Evolutionary conservation across 78 protist species (phyloP).

Genomic region (Anaeramoeba flamelloides): DNA sequence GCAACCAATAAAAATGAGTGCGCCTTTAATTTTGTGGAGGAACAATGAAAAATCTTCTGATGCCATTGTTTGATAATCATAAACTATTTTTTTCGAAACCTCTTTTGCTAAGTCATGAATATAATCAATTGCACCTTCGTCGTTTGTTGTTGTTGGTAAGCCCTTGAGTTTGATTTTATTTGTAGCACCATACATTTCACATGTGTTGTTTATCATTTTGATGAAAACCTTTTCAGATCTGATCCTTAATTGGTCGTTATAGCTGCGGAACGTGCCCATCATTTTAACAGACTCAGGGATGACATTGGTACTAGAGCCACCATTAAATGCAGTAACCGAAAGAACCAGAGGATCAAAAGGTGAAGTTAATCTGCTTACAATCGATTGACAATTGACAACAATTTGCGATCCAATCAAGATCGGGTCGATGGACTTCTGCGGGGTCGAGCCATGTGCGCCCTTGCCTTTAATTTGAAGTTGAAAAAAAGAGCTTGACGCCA

Average conservation of each 20-base stretch:
- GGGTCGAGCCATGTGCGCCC: conserved; percentile 19
- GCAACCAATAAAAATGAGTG: too few species aligned
- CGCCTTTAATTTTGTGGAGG: too few species aligned
- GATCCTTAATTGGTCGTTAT: not conserved
- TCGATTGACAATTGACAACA: conserved; percentile 2
- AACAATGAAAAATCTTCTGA: conserved; percentile 21
- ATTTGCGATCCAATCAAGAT: not conserved
- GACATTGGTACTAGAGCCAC: conserved; percentile 10
- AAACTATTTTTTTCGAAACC: not conserved
- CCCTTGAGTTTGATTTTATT: not conserved
- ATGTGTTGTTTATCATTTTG: not conserved
- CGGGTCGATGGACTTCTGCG: conserved; percentile 14
- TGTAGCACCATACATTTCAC: not conserved
- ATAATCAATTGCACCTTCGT: not conserved
- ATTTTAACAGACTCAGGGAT: conserved; percentile 11
- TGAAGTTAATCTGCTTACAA: not conserved
- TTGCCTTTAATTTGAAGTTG: not conserved
- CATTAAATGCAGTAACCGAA: conserved; percentile 1
- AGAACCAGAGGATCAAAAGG: conserved; percentile 11
- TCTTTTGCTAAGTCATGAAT: not conserved
- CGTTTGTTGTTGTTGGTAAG: not conserved
- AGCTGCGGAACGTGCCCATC: conserved; percentile 11
- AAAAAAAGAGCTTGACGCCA: conserved; percentile 6
- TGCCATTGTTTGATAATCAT: not conserved
- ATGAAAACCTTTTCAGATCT: not conserved